phyloP scores from a whole-genome alignment of 2,329 filamentous ascomycete species.

The Niveomyces coronatus region DNA sequence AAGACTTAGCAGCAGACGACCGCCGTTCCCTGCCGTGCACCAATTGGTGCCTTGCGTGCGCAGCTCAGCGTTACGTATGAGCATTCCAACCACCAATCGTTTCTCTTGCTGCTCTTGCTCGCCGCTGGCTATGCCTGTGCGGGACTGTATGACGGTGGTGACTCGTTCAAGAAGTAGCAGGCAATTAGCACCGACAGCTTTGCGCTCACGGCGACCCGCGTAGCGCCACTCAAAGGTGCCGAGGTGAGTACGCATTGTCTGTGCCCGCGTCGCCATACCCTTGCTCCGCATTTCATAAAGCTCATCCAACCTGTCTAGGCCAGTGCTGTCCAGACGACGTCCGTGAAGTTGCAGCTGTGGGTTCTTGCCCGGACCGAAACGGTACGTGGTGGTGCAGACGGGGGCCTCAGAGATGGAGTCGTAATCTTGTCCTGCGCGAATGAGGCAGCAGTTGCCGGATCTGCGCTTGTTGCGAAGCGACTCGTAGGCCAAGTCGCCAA shows the following conservation, averaged over 20 bases:
- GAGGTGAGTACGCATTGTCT: conserved; percentile 34
- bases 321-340: too few relatives aligned
- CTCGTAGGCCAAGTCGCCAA: conserved; percentile 35
- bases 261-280: conserved; percentile 36
- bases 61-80: conserved; percentile 30
- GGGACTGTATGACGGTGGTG: conserved; percentile 23
- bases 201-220: conserved; percentile 34
- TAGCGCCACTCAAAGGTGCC: conserved; percentile 49
- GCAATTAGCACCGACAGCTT: conserved; percentile 28
- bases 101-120: conserved; percentile 22
- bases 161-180: conserved; percentile 42
- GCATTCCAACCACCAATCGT: conserved; percentile 27
- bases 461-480: conserved; percentile 37
- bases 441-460: conserved; percentile 39
- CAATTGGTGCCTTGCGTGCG: conserved; percentile 29
- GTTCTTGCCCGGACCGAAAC: conserved; percentile 42
- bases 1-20: conserved; percentile 35
- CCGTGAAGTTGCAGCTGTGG: conserved; percentile 31
- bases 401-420: conserved; percentile 20
- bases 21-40: conserved; percentile 39
- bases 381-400: conserved; percentile 44
- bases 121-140: conserved; percentile 12
- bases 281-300: conserved; percentile 20
- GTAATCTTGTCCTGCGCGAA: conserved; percentile 32
- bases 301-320: conserved; percentile 12